Base-by-base conservation (phyloP, 1,284 basidiomycete genomes). In the Cronartium quercuum region DNA sequence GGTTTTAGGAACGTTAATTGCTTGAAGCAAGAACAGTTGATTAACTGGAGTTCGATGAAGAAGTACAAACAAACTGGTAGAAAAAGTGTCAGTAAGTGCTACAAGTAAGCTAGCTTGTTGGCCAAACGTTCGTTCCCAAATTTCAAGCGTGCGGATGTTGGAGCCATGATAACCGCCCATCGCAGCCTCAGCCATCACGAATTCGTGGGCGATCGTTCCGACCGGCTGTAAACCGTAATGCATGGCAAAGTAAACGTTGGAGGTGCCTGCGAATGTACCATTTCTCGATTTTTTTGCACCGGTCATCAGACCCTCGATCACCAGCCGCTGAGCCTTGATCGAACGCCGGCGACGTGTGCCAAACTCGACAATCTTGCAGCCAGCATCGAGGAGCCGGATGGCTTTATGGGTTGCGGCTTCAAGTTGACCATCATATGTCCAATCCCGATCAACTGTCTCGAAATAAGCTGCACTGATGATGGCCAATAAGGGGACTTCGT, bases 401-500 rank as follows among this genome's bases (percentile, higher is more conserved):
- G 87, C 91, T 82, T 98, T 98, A 37, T 82, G 79, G 78, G 88
- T 89, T 2, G 94, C 91, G 29, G 82, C 77, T 61, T 84, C 85
- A 85, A 86, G 85, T 83, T 96, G 92, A 0, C 88, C 88, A 9
- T 90, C 87, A 76, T 92, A 87, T 71, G 83, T 86, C 96, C 95
- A 98, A 21, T 92, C 88, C 0, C 84, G 89, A 78, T 89, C 88
- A 3, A 61, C 1, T 12, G 68, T 60, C 63, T 80, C 82, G 80
- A 91, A 92, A 82, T 90, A 90, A 35, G 86, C 86, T 83, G 92
- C 88, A 82, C 91, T 91, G 63, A 94, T 84, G 78, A 89, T 89
- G 9, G 92, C 88, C 91, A 97, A 93, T 62, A 97, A 84, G 1
- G 92, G 94, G 0, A 98, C 93, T 83, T 98, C 95, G 88, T 96